Percentiles rank a stretch among this genome's conserved stretches.
These are phyloP conservation scores for Jacaranda copaia DNA, from an alignment of 257 asterid genomes.

Conservation along the genomic window DNA sequence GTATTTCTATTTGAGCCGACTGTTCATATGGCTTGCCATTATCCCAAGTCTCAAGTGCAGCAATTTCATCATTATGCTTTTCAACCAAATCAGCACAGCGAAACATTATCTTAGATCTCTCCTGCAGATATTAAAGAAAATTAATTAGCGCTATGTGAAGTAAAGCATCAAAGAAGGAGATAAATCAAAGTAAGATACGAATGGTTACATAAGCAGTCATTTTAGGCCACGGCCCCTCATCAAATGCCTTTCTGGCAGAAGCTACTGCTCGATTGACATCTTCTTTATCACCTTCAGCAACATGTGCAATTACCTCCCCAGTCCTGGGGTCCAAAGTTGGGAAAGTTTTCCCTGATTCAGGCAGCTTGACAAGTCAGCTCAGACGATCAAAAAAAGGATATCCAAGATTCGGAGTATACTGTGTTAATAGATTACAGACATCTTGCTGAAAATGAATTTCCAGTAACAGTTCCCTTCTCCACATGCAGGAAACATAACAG, in stretches of 20 bases:
- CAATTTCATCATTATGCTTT: conserved; percentile 75
- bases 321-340: conserved; percentile 75
- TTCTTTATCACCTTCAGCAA: conserved; percentile 78
- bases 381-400: background rate
- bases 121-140: conserved; percentile 48
- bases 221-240: conserved; percentile 82
- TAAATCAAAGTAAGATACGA: background rate
- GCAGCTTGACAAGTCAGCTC: conserved; percentile 29
- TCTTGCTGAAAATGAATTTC: background rate
- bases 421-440: background rate
- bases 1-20: conserved; percentile 64
- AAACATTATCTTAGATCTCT: conserved; percentile 60
- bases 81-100: conserved; percentile 77
- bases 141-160: background rate
- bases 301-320: conserved; percentile 72
- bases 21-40: conserved; percentile 72
- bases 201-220: conserved; percentile 73
- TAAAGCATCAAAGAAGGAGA: background rate
- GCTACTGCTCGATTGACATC: conserved; percentile 76
- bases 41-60: conserved; percentile 80
- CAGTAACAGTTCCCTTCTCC: background rate
- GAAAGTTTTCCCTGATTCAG: conserved; percentile 65
- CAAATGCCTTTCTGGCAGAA: conserved; percentile 81
- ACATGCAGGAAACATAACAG: background rate
- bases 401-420: background rate